Base-by-base conservation (phyloP, 2,329 filamentous ascomycete species). In the Erysiphe pulchra region DNA sequence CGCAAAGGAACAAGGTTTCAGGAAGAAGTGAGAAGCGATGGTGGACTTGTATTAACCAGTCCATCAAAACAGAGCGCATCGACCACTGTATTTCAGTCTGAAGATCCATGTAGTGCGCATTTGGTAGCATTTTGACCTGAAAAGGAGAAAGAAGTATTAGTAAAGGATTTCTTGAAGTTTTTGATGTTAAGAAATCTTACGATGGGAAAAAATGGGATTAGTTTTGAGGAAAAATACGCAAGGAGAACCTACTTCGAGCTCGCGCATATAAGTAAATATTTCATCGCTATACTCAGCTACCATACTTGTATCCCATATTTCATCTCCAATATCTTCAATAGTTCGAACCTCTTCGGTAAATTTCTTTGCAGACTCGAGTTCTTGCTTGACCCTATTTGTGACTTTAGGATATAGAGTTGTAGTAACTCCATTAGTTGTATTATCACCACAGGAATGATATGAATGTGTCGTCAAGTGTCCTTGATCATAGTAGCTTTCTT, bases 81-180 rank as follows among this genome's bases (percentile, higher is more conserved):
- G 86, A 93, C 90, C 90, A 98, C 59, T 93, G 83, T 47, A 98
- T 92, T 61, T 95, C 87, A n/a, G 80, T 77, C 61, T 98, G 90
- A 52, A 80, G 77, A 50, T 93, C 84, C 87, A 98, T 98, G 67
- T 98, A 98, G 59, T 90, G 75, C 3, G 84, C 70, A 56, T 90
- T 86, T 1, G 90, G 90, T 37, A 86, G 68, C 74, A 94, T 80
- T 53, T 69, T 76, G 59, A 69, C 72, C 81, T 84, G 57, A 47
- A 32, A 47, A 45, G 39, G 20, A 47, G 56, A 47, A 54, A 57
- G 59, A 42, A 57, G 54, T 47, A 51, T 40, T 18, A 28, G 24
- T 28, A 7, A 28, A 28, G 8, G 4, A 6, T 28, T 5, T 28
- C 8, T 28, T 4, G 33, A 34, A 14, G 1, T 14, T 34, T 34